A percentile compares a stretch with the other conserved stretches of the same genome.
Evolutionary conservation across 1,139 yeast species (phyloP).

Genomic region (Blastobotrys illinoisensis): DNA sequence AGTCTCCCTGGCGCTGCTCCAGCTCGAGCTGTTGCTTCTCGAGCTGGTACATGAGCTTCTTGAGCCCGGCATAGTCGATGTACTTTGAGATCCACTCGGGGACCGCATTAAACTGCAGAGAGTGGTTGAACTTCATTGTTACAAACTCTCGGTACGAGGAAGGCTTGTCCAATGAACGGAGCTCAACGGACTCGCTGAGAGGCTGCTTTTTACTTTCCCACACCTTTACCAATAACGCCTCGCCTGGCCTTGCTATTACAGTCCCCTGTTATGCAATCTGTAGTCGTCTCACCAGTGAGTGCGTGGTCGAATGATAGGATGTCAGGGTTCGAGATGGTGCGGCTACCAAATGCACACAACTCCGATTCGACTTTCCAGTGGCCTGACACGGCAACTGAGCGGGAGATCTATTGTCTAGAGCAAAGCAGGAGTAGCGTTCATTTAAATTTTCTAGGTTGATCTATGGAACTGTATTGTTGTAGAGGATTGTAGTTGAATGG

Average conservation of each 20-base stretch:
- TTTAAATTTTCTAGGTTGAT: too few relatives aligned
- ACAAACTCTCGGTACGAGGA: not conserved
- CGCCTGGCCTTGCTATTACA: not conserved
- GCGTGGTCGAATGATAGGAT: not conserved
- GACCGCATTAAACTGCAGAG: slow-evolving; percentile 71
- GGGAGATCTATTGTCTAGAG: too few relatives aligned
- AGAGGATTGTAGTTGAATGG: too few relatives aligned
- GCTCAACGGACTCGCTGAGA: not conserved
- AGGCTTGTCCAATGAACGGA: not conserved
- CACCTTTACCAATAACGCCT: not conserved
- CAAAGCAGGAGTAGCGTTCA: too few relatives aligned
- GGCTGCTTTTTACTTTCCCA: not conserved
- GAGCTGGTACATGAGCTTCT: slow-evolving; percentile 51
- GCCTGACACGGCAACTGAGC: too few relatives aligned
- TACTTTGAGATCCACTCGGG: slow-evolving; percentile 75
- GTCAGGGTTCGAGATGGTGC: not conserved
- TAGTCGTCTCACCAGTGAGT: not conserved
- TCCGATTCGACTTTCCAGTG: too few relatives aligned
- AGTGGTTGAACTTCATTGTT: slow-evolving; percentile 68
- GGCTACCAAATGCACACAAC: too few relatives aligned
- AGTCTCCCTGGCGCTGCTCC: slow-evolving; percentile 30
- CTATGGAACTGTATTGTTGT: too few relatives aligned
- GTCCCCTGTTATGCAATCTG: not conserved
- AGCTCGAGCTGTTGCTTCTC: slow-evolving; percentile 35
- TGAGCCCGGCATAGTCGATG: slow-evolving; percentile 58